Percentiles rank a stretch among this genome's conserved stretches.
phyloP scores from a whole-genome alignment of 495 filamentous ascomycete species.

The Penicillium argentinense region DNA sequence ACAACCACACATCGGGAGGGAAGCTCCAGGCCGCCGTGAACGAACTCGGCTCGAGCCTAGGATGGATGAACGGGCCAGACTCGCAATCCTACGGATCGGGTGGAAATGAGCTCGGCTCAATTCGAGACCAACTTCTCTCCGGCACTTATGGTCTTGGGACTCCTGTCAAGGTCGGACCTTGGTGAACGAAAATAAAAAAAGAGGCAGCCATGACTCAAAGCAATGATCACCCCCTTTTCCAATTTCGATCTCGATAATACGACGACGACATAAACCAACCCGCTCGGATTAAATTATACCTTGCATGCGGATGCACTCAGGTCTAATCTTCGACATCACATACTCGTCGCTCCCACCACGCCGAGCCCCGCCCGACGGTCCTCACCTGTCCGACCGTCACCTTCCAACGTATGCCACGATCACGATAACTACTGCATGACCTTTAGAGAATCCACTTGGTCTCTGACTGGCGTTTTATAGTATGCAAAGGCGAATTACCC shows the following conservation, averaged over 20 bases:
- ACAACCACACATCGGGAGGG: slow-evolving; percentile 84
- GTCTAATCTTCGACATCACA: slow-evolving; percentile 3
- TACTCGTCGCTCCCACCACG: slow-evolving; percentile 14
- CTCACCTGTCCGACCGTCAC: slow-evolving; percentile 32
- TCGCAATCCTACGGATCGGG: slow-evolving; percentile 43
- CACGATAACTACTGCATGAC: slow-evolving; percentile 50
- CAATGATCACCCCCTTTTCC: neutral
- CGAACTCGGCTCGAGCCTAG: slow-evolving; percentile 69
- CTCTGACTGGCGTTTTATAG: slow-evolving; percentile 45
- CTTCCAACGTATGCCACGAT: slow-evolving; percentile 45
- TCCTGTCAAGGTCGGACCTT: slow-evolving; percentile 72
- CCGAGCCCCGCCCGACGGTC: slow-evolving; percentile 18
- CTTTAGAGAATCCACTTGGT: slow-evolving; percentile 41
- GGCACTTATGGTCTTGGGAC: slow-evolving; percentile 71
- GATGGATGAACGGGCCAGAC: slow-evolving; percentile 69
- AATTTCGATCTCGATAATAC: slow-evolving; percentile 1
- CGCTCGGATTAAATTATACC: neutral
- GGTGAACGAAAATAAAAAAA: slow-evolving; percentile 41
- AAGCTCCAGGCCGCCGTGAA: slow-evolving; percentile 78
- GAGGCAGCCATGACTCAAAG: slow-evolving; percentile 3
- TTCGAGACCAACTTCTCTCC: slow-evolving; percentile 75
- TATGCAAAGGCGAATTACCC: slow-evolving; percentile 37
- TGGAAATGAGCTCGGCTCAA: slow-evolving; percentile 58
- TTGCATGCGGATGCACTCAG: neutral
- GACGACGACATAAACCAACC: neutral